phyloP scores from a whole-genome alignment of 305 asterid genomes.

The Fraxinus xanthoxyloides region DNA sequence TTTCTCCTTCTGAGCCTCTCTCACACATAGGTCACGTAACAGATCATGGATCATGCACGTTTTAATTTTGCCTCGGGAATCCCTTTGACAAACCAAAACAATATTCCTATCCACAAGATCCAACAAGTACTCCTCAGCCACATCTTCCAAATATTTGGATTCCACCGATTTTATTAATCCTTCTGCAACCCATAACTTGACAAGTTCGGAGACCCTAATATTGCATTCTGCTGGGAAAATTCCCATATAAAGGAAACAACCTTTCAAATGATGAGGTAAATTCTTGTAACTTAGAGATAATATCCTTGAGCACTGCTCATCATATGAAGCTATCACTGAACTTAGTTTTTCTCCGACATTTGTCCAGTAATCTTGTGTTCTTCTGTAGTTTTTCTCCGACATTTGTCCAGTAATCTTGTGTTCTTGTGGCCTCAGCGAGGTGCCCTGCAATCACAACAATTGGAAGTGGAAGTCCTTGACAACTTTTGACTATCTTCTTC shows the following conservation, averaged over 20 bases:
- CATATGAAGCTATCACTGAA: too few species aligned
- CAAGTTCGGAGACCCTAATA: too few species aligned
- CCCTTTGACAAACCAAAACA: not conserved
- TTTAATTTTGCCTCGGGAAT: not conserved
- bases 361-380: constrained; percentile 11
- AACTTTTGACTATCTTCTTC: not conserved
- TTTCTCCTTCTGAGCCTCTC: not conserved
- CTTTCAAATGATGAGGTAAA: too few species aligned
- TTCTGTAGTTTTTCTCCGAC: too few species aligned
- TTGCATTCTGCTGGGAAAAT: too few species aligned
- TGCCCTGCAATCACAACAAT: constrained; percentile 22
- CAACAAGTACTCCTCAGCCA: too few species aligned
- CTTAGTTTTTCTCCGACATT: too few species aligned
- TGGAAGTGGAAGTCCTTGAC: constrained; percentile 3
- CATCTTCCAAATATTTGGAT: too few species aligned
- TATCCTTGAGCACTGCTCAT: not conserved
- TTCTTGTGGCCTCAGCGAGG: constrained; percentile 9
- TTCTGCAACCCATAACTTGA: too few species aligned
- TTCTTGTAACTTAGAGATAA: not conserved
- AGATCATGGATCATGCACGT: not conserved
- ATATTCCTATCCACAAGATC: not conserved
- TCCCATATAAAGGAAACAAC: too few species aligned
- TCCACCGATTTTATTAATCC: too few species aligned
- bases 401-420: constrained; percentile 6
- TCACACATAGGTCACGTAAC: not conserved